Conservation (phyloP, 2,329 filamentous ascomycete species). For the Fusarium nematophilum region DNA sequence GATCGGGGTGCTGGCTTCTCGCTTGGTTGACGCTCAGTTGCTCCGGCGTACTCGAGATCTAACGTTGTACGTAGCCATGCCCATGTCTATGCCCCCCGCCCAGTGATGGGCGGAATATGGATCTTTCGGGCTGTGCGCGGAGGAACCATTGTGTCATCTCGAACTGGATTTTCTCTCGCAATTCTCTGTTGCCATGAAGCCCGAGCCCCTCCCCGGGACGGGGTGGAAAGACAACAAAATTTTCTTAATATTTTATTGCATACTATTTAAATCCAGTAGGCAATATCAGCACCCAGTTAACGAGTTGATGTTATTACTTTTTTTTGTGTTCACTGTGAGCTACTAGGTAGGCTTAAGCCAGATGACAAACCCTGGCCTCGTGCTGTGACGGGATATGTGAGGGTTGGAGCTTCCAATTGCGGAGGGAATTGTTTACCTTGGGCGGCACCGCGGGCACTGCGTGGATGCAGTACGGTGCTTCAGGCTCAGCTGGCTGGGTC, state of each 20-base stretch:
- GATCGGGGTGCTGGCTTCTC: slow-evolving; percentile 15
- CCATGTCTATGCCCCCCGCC: slow-evolving; percentile 9
- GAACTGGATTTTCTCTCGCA: neutral
- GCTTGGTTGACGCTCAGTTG: slow-evolving; percentile 7
- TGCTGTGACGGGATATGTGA: slow-evolving; percentile 1
- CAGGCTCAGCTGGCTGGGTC: neutral
- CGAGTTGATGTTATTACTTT: too few relatives aligned
- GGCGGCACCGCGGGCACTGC: too few relatives aligned
- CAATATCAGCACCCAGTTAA: too few relatives aligned
- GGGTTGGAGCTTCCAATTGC: slow-evolving; percentile 18
- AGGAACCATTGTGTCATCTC: slow-evolving; percentile 16
- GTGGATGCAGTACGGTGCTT: too few relatives aligned
- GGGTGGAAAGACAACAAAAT: too few relatives aligned
- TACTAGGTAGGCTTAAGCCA: slow-evolving; percentile 12
- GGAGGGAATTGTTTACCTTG: slow-evolving; percentile 7
- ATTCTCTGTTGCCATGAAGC: neutral
- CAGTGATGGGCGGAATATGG: neutral
- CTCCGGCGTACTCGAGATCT: slow-evolving; percentile 19
- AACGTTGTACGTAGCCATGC: too few relatives aligned
- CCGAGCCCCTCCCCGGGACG: slow-evolving; percentile 6
- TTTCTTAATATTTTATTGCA: too few relatives aligned
- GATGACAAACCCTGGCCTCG: slow-evolving; percentile 4
- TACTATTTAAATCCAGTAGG: too few relatives aligned
- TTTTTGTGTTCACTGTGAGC: too few relatives aligned
- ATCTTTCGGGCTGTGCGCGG: slow-evolving; percentile 4